Evolutionary conservation across 2,329 filamentous ascomycete genomes (phyloP).

Genomic region (Allantophomopsis cytisporea): DNA sequence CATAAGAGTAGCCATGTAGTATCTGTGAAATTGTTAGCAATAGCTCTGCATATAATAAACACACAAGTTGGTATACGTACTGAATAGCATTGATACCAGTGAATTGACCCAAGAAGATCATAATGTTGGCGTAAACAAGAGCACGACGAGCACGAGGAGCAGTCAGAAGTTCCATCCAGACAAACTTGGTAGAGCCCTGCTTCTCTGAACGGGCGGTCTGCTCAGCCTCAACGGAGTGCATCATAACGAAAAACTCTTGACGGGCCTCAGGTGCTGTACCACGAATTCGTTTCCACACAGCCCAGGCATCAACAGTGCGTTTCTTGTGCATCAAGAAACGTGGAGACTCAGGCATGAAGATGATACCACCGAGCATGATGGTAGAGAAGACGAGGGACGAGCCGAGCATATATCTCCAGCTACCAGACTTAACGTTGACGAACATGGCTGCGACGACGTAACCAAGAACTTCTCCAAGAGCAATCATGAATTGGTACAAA

Average conservation of each 20-base stretch:
- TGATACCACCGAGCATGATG: constrained; percentile 41
- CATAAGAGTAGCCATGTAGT: constrained; percentile 61
- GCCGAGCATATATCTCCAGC: constrained; percentile 64
- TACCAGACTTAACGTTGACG: constrained; percentile 45
- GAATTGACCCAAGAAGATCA: constrained; percentile 57
- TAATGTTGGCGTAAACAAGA: constrained; percentile 53
- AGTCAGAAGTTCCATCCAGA: constrained; percentile 65
- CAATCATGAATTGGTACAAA: constrained; percentile 65
- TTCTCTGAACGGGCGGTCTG: constrained; percentile 31
- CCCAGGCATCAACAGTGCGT: constrained; percentile 42
- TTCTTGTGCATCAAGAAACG: constrained; percentile 60
- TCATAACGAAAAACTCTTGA: constrained; percentile 63
- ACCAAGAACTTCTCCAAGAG: constrained; percentile 59
- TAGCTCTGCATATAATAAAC: too few relatives aligned
- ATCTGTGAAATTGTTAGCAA: constrained; percentile 15
- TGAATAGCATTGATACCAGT: constrained; percentile 59
- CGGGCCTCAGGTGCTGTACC: constrained; percentile 43
- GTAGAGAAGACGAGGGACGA: constrained; percentile 59
- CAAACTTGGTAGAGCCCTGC: constrained; percentile 37
- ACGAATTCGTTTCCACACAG: constrained; percentile 61
- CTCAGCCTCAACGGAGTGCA: constrained; percentile 42
- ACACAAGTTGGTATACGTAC: constrained; percentile 7
- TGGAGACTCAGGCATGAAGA: constrained; percentile 59
- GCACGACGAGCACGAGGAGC: constrained; percentile 52
- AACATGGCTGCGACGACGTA: constrained; percentile 65